Conservation (phyloP, 257 asterid species). For the Nicotiana knightiana region DNA sequence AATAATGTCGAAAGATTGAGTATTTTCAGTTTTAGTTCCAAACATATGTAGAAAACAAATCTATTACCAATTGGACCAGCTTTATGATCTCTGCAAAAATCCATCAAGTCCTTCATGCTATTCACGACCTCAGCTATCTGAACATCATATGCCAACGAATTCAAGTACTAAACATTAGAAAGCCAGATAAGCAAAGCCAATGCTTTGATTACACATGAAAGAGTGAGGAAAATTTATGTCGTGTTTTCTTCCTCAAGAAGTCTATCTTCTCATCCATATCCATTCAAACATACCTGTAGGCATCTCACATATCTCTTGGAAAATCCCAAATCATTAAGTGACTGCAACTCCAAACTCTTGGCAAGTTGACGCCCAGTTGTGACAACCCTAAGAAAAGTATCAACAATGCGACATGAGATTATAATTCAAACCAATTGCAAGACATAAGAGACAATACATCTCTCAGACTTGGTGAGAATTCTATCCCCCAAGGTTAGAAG, state of each 20-base stretch:
- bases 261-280: neutral
- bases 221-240: neutral
- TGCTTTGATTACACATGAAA: neutral
- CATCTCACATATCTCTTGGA: conserved; percentile 94
- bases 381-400: conserved; percentile 52
- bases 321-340: conserved; percentile 90
- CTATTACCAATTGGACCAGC: conserved; percentile 78
- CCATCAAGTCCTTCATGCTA: conserved; percentile 96
- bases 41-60: neutral
- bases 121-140: conserved; percentile 96
- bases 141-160: conserved; percentile 12
- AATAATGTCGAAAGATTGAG: neutral
- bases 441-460: neutral
- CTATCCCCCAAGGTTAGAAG: neutral
- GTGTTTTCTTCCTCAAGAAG: neutral
- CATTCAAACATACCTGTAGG: conserved; percentile 59
- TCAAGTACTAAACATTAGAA: neutral
- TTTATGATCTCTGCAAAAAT: conserved; percentile 71
- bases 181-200: neutral
- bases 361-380: conserved; percentile 99
- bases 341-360: conserved; percentile 86
- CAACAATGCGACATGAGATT: neutral
- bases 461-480: neutral
- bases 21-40: neutral
- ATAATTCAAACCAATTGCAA: neutral